A percentile compares a stretch with the other conserved stretches of the same genome.
These are phyloP conservation scores for Tetraselmis chui DNA, from an alignment of 139 green algal genomes.

Conservation along the genomic window DNA sequence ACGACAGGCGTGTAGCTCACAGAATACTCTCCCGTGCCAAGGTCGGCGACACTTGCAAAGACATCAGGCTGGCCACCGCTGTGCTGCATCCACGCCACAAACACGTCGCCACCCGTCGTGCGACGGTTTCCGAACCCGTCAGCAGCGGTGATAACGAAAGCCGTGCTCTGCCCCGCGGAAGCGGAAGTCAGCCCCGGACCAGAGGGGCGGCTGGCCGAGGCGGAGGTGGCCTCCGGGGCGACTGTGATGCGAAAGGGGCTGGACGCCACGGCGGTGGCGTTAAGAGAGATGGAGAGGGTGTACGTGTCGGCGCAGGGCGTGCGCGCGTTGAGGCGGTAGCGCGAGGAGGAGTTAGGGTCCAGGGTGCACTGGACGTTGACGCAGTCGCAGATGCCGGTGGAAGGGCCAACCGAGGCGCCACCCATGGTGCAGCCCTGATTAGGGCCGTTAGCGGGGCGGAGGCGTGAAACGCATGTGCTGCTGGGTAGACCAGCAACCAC, in stretches of 20 bases:
- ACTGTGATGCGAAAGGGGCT: constrained; percentile 6
- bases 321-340: not conserved
- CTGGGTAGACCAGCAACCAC: not conserved
- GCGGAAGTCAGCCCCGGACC: not conserved
- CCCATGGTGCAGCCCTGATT: not conserved
- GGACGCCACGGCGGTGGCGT: not conserved
- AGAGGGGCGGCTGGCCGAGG: not conserved
- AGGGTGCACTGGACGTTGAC: not conserved
- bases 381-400: not conserved
- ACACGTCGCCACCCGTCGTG: not conserved
- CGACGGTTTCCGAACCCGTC: not conserved
- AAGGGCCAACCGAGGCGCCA: not conserved
- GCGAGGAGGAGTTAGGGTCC: not conserved
- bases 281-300: not conserved
- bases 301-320: constrained; percentile 6
- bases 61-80: not conserved
- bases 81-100: not conserved
- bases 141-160: not conserved
- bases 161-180: not conserved
- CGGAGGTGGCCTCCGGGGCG: not conserved
- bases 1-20: not conserved
- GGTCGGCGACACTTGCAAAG: not conserved
- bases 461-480: not conserved
- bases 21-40: not conserved
- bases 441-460: not conserved